A percentile compares a stretch with the other conserved stretches of the same genome.
Conservation (phyloP, 1,284 basidiomycete genomes). For the Lignosus rhinocerotis region DNA sequence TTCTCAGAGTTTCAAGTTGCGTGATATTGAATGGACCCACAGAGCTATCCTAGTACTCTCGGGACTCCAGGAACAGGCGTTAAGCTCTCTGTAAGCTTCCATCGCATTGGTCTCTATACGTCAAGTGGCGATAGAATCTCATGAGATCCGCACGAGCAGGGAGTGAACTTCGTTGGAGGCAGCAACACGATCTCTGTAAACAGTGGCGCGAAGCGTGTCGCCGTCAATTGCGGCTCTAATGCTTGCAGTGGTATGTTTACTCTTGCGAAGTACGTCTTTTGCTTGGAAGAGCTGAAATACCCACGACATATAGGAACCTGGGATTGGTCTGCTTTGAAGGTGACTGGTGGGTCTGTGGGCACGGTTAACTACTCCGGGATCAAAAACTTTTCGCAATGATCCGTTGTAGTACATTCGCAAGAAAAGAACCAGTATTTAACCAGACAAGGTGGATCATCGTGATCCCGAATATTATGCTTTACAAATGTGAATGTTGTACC, state of each 20-base stretch:
- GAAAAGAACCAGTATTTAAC: no score
- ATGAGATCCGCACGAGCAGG: conserved; percentile 14
- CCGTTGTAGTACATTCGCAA: no score
- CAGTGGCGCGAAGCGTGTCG: conserved; percentile 31
- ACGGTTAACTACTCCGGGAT: conserved; percentile 40
- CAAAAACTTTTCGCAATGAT: conserved; percentile 36
- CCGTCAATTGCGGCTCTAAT: conserved; percentile 35
- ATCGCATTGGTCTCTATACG: not conserved
- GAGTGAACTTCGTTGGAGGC: conserved; percentile 33
- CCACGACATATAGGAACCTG: conserved; percentile 36
- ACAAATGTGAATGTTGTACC: no score
- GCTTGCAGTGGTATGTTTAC: conserved; percentile 27
- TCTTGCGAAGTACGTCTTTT: not conserved
- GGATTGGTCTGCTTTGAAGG: conserved; percentile 51
- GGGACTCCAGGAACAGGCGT: conserved; percentile 40
- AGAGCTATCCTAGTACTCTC: conserved; percentile 40
- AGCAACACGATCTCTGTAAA: conserved; percentile 31
- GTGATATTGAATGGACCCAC: not conserved
- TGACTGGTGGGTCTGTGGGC: conserved; percentile 45
- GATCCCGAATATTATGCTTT: no score
- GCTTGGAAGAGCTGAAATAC: not conserved
- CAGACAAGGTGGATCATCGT: no score
- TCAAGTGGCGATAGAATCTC: not conserved
- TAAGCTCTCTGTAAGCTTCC: conserved; percentile 28
- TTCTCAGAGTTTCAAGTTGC: not conserved